Base-by-base conservation (phyloP, 306 rosid species). In the Morella rubra region DNA sequence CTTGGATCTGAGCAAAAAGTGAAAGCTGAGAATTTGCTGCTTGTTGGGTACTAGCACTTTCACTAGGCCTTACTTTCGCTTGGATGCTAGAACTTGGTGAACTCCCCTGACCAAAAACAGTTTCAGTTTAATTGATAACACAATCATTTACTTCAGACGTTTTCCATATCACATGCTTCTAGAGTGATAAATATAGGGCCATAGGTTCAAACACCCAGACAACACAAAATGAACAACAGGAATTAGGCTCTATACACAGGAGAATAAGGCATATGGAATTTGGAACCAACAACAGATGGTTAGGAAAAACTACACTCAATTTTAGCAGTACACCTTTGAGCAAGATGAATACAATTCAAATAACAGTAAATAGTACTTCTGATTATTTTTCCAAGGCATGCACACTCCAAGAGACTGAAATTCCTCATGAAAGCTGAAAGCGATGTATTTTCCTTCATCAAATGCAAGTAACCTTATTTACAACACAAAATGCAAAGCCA, bases 1-100 rank as follows among this genome's bases (percentile, higher is more conserved):
- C 85, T 67, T 84, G 93, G 73, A 81, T 82, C 61, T 82, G 89
- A 56, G 86, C 86, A 76, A 84, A 82, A 73, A 72, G 73, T 60
- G 86, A 75, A 83, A 87, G 82, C 76, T 80, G 87, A 79, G 89
- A 84, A 84, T 72, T 85, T 76, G 87, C 81, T 68, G 80, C 81
- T 69, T 78, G 80, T 60, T 80, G 89, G 62, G 79, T 61, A 67
- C 78, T 78, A 81, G 82, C 73, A 71, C 69, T 82, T 80, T 91
- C 91, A 86, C 41, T 13, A 69, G 82, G 73, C 73, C 74, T 87
- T 75, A 60, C 80, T 81, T 88, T 87, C 11, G 79, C 83, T 86
- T 75, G 89, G 49, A 82, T 71, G 53, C 78, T 79, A 81, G 89
- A 84, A 73, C 74, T 76, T 42, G 88, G 66, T 61, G 84, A 81